Conservation (phyloP, 805 yeast genomes). For the Sugiyamaella mastotermitis region DNA sequence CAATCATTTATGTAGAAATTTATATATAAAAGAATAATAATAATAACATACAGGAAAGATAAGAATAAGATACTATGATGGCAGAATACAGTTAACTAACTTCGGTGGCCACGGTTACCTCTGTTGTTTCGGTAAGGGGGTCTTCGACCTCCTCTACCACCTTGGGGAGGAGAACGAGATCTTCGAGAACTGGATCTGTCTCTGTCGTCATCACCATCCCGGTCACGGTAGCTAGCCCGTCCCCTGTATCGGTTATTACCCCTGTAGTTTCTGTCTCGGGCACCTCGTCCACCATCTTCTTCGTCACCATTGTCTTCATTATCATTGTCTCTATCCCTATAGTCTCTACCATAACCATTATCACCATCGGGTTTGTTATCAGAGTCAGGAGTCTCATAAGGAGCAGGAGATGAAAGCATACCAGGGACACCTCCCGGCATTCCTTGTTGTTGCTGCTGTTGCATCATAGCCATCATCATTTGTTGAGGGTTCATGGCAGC, state of each 20-base stretch:
- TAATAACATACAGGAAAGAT: no score
- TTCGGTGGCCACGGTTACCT: conserved; percentile 5
- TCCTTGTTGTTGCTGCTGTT: conserved; percentile 12
- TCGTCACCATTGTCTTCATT: conserved; percentile 5
- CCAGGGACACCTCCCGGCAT: conserved; percentile 3
- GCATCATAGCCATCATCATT: conserved; percentile 21
- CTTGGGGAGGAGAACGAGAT: conserved; percentile 16
- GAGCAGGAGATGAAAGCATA: neutral
- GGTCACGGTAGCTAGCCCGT: conserved; percentile 6
- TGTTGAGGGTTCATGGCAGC: no score
- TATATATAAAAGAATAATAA: no score
- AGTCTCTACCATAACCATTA: conserved; percentile 4
- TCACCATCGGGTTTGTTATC: conserved; percentile 7
- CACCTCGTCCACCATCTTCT: conserved; percentile 9
- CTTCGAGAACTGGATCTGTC: conserved; percentile 18
- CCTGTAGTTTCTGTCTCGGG: conserved; percentile 9
- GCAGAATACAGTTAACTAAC: no score
- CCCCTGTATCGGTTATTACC: neutral
- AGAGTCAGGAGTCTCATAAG: neutral
- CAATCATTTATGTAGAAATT: no score
- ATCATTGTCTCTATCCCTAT: conserved; percentile 3
- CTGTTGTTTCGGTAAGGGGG: conserved; percentile 2
- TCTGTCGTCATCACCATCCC: conserved; percentile 9
- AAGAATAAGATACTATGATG: no score
- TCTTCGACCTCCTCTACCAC: conserved; percentile 10